Base-by-base conservation (phyloP, 768 basidiomycete species). In the Artomyces pyxidatus region DNA sequence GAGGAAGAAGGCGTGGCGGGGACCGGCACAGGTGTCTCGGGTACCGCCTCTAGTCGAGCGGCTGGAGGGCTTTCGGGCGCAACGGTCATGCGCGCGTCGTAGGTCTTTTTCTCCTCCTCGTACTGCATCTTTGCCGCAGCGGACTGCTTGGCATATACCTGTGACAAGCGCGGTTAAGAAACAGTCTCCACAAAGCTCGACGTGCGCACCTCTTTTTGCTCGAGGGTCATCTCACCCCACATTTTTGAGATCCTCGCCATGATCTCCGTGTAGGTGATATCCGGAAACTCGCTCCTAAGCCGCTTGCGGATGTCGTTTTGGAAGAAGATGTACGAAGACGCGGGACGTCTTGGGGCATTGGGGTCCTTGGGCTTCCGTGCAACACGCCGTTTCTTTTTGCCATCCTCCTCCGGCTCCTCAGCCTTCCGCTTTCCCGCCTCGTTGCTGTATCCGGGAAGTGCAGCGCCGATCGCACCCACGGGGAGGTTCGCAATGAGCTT, bases 251-350 rank as follows among this genome's bases (percentile, higher is more conserved):
- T 88, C 57, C 84, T 61, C 28, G 63, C 62, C 58, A 96, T 68
- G 30, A 96, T 67, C 48, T 94, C 91, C 32, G 76, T 63, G 62
- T 96, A 83, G 30, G 75, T 65, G 50, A 91, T 65, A 8, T 70
- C 66, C 9, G 88, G 85, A 63, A 86, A 68, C 57, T 74, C 65
- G 32, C 72, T 71, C 70, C 84, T 82, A 57, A 94, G 73, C 49
- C 78, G 72, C 51, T 78, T 77, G 63, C 92, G 85, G 47, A 92
- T 75, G 12, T 88, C 86, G 63, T 95, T 96, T 70, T 97, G 95
- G 75, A 86, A 98, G 57, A 94, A 71, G 60, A 98, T 80, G 69
- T 95, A 98, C 17, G 92, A 91, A 6, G 88, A 88, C 12, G 91
- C 77, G 23, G 95, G 94, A 8, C 91, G 83, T 64, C 94, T 96